Conservation (phyloP, 2,329 filamentous ascomycete genomes). For the Scleromitrula shiraiana region DNA sequence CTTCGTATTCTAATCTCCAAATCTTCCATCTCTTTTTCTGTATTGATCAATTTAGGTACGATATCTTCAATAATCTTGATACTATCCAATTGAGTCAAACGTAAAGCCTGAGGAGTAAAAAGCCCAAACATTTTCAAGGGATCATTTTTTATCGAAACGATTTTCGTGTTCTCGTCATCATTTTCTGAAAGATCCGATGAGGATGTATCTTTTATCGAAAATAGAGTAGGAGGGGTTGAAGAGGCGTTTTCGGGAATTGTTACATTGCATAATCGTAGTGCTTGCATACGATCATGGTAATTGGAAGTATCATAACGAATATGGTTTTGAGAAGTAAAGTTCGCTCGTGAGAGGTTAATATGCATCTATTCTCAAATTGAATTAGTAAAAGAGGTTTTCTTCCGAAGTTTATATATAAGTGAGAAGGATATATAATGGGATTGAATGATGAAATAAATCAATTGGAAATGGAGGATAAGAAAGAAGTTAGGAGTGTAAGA, state of each 20-base stretch:
- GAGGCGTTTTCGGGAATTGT: conserved; percentile 17
- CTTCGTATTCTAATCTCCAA: conserved; percentile 63
- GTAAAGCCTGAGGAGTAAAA: conserved; percentile 39
- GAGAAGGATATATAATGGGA: neutral
- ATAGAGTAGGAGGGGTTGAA: conserved; percentile 26
- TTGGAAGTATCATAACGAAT: conserved; percentile 59
- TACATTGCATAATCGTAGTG: conserved; percentile 39
- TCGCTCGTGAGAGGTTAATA: conserved; percentile 56
- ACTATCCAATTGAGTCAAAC: conserved; percentile 52
- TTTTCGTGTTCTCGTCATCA: conserved; percentile 3
- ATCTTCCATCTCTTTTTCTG: conserved; percentile 53
- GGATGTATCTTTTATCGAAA: neutral
- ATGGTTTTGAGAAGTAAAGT: conserved; percentile 59
- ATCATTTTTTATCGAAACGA: conserved; percentile 31
- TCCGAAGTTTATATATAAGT: neutral
- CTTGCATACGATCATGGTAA: conserved; percentile 69
- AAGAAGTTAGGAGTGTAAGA: conserved; percentile 41
- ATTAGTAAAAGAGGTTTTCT: neutral
- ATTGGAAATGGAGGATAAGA: neutral
- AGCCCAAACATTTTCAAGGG: conserved; percentile 52
- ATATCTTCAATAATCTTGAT: conserved; percentile 46
- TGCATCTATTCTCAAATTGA: conserved; percentile 15
- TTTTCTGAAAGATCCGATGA: neutral
- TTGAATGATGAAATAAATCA: neutral
- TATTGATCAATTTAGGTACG: conserved; percentile 47